These are phyloP conservation scores for Kregervanrija delftensis DNA, from an alignment of 805 yeast species.

Conservation along the genomic window DNA sequence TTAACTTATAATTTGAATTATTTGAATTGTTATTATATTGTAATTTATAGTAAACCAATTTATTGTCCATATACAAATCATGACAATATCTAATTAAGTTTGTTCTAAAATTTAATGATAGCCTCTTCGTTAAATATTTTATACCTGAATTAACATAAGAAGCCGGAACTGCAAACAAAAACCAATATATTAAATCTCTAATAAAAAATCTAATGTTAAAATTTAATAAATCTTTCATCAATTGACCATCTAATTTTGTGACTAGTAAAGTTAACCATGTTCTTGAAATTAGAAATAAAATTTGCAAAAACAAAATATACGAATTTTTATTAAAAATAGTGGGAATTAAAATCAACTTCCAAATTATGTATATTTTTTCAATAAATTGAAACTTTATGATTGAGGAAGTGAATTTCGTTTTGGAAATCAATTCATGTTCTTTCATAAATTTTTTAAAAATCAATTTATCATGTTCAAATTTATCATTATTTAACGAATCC, in stretches of 20 bases:
- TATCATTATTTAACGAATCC: conserved; percentile 41
- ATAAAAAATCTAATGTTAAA: conserved; percentile 70
- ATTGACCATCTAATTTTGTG: conserved; percentile 87
- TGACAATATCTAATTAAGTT: conserved; percentile 80
- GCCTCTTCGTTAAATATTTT: conserved; percentile 66
- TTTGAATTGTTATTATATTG: conserved; percentile 45
- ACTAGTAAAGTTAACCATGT: conserved; percentile 84
- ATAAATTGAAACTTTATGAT: conserved; percentile 51
- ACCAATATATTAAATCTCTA: conserved; percentile 79
- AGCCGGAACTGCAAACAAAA: conserved; percentile 86
- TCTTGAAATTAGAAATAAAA: conserved; percentile 67
- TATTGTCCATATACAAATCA: conserved; percentile 77
- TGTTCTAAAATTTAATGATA: conserved; percentile 80
- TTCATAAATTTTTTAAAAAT: conserved; percentile 40
- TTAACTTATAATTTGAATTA: conserved; percentile 24
- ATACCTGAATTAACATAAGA: conserved; percentile 89
- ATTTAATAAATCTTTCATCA: conserved; percentile 81
- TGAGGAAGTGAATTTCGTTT: background rate
- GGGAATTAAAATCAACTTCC: conserved; percentile 75
- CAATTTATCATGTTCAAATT: conserved; percentile 49
- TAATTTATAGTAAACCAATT: conserved; percentile 77
- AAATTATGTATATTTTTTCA: conserved; percentile 65
- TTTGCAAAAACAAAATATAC: conserved; percentile 58
- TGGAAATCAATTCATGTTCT: conserved; percentile 16
- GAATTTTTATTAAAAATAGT: conserved; percentile 61